These are phyloP conservation scores for Penicillium brasilianum DNA, from an alignment of 2,329 filamentous ascomycete genomes.

Conservation along the genomic window DNA sequence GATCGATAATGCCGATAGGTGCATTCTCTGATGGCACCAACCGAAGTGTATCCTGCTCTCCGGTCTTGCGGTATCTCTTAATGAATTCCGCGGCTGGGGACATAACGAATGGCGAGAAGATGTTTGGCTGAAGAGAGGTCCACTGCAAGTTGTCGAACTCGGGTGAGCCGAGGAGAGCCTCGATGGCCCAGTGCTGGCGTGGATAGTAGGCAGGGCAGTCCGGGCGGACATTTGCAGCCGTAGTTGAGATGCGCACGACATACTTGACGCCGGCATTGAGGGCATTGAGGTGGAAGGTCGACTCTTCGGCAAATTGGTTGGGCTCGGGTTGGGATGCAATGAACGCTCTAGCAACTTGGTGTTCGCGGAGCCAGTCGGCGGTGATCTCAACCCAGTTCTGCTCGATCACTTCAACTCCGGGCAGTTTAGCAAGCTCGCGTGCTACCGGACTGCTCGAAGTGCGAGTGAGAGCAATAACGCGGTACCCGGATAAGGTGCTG, in stretches of 20 bases:
- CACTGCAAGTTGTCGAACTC: slow-evolving; percentile 45
- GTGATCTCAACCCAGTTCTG: slow-evolving; percentile 47
- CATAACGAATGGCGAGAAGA: slow-evolving; percentile 35
- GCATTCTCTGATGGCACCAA: slow-evolving; percentile 38
- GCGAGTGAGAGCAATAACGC: slow-evolving; percentile 42
- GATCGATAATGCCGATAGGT: slow-evolving; percentile 38
- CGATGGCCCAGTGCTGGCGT: slow-evolving; percentile 50
- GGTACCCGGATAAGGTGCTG: slow-evolving; percentile 22
- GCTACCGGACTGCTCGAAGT: slow-evolving; percentile 29
- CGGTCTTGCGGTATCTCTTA: slow-evolving; percentile 41
- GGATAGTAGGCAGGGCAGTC: slow-evolving; percentile 44
- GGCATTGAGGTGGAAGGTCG: slow-evolving; percentile 42
- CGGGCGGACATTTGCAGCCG: slow-evolving; percentile 43
- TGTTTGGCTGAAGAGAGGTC: slow-evolving; percentile 50
- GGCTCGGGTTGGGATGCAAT: slow-evolving; percentile 48
- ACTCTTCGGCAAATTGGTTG: slow-evolving; percentile 49
- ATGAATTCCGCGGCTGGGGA: slow-evolving; percentile 35
- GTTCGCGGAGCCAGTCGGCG: slow-evolving; percentile 46
- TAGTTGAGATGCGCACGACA: slow-evolving; percentile 51
- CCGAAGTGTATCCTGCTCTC: slow-evolving; percentile 36
- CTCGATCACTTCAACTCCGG: slow-evolving; percentile 43
- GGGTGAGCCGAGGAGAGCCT: slow-evolving; percentile 42
- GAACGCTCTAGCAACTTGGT: slow-evolving; percentile 45
- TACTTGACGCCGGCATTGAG: slow-evolving; percentile 48
- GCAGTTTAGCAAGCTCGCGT: slow-evolving; percentile 37